phyloP scores from a whole-genome alignment of 176 grass and related monocot species.

The Dactylis glomerata region DNA sequence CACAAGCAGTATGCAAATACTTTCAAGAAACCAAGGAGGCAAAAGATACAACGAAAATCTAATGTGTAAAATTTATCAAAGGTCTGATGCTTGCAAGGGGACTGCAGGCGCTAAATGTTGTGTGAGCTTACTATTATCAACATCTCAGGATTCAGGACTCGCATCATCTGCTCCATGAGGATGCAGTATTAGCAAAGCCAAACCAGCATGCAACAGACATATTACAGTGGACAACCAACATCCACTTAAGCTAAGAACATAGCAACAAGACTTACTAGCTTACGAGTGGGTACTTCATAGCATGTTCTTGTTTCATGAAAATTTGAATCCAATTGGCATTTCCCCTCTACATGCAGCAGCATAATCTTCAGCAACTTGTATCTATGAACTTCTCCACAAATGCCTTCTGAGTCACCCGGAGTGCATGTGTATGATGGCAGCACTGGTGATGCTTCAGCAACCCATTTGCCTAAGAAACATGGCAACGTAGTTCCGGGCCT shows the following conservation, averaged over 20 bases:
- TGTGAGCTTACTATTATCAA: not conserved
- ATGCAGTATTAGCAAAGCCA: not conserved
- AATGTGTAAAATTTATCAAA: not conserved
- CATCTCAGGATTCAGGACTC: not conserved
- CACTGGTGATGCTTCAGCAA: not conserved
- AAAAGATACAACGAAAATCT: not conserved
- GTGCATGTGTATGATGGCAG: not conserved
- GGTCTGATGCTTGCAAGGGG: too few species aligned
- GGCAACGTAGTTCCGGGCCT: not conserved
- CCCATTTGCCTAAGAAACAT: not conserved
- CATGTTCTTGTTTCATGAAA: not conserved
- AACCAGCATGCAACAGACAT: not conserved
- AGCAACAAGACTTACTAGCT: not conserved
- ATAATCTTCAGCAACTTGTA: not conserved
- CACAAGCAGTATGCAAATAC: not conserved
- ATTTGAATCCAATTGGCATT: not conserved
- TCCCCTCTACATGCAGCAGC: not conserved
- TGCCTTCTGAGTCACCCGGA: not conserved
- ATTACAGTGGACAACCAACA: not conserved
- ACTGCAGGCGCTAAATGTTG: not conserved
- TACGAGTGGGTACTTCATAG: not conserved
- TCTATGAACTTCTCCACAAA: not conserved
- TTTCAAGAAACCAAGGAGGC: not conserved
- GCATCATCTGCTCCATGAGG: not conserved
- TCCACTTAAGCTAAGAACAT: not conserved